phyloP scores from a whole-genome alignment of 2,329 filamentous ascomycete species.

The Neocatenulostroma microsporum region DNA sequence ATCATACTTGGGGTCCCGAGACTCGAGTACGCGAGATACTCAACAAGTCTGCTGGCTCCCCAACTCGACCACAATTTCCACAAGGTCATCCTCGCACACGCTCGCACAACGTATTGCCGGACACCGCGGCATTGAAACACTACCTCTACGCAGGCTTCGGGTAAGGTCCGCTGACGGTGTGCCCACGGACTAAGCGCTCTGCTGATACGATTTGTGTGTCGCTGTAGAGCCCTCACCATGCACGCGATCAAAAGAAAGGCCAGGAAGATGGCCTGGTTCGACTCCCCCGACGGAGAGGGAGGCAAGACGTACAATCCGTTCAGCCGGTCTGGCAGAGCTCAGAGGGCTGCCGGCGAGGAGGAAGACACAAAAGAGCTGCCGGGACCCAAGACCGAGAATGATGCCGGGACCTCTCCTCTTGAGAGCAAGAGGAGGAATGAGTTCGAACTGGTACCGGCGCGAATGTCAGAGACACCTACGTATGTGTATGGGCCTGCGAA shows the following conservation, averaged over 20 bases:
- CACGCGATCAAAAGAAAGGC: slow-evolving; percentile 25
- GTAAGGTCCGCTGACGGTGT: too few species aligned
- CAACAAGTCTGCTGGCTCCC: too few species aligned
- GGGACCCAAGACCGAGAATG: slow-evolving; percentile 13
- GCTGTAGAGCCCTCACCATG: too few species aligned
- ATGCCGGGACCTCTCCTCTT: slow-evolving; percentile 14
- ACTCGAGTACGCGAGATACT: too few species aligned
- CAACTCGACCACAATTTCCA: too few species aligned
- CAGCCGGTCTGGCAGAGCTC: slow-evolving; percentile 15
- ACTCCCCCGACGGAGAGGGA: slow-evolving; percentile 13
- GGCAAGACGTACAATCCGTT: slow-evolving; percentile 22
- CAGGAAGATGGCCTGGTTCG: slow-evolving; percentile 23
- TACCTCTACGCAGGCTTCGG: too few species aligned
- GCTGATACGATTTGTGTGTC: too few species aligned
- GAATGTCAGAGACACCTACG: slow-evolving; percentile 15
- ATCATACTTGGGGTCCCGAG: too few species aligned
- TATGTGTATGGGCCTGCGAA: slow-evolving; percentile 12
- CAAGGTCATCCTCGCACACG: too few species aligned
- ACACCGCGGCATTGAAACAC: too few species aligned
- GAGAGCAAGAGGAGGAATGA: slow-evolving; percentile 11
- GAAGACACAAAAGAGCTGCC: slow-evolving; percentile 11
- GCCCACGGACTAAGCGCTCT: too few species aligned
- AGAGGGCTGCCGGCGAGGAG: slow-evolving; percentile 18
- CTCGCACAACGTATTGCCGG: too few species aligned
- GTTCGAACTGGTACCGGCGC: background rate